Evolutionary conservation across 371 early-diverging fungal species (phyloP).

Genomic region (Saksenaea vasiformis): DNA sequence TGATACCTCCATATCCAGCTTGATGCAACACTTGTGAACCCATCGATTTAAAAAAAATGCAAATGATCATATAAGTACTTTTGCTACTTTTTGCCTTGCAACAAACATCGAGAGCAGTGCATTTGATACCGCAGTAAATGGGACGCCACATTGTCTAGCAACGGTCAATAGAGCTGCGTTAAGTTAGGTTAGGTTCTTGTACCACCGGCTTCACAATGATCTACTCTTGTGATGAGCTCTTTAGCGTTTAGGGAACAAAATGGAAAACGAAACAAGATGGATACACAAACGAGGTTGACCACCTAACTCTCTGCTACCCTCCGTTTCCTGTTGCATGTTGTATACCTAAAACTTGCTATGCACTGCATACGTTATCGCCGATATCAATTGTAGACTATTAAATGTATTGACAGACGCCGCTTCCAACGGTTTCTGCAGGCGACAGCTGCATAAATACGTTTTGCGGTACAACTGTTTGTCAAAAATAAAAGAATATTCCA

Average conservation of each 20-base stretch:
- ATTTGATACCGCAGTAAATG: neutral
- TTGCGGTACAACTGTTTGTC: conserved; percentile 19
- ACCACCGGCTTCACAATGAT: conserved; percentile 8
- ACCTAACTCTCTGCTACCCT: conserved; percentile 18
- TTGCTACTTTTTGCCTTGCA: conserved; percentile 7
- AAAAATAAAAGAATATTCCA: conserved; percentile 27
- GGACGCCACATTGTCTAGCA: neutral
- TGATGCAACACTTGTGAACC: neutral
- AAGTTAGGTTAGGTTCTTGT: neutral
- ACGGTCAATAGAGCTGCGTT: neutral
- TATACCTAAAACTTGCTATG: conserved; percentile 32
- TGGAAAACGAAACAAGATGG: neutral
- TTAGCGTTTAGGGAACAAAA: conserved; percentile 27
- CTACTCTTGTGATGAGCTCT: conserved; percentile 27
- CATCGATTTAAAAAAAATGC: neutral
- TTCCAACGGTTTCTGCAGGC: conserved; percentile 40
- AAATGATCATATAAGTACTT: conserved; percentile 16
- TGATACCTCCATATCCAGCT: neutral
- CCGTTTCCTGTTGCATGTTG: conserved; percentile 5
- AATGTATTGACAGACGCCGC: conserved; percentile 51
- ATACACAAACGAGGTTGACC: neutral
- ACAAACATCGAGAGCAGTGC: neutral
- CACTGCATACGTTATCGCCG: conserved; percentile 29
- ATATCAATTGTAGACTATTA: conserved; percentile 21
- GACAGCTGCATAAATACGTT: conserved; percentile 36